Conservation (phyloP, 345 rosid species). For the Brassica carinata region DNA sequence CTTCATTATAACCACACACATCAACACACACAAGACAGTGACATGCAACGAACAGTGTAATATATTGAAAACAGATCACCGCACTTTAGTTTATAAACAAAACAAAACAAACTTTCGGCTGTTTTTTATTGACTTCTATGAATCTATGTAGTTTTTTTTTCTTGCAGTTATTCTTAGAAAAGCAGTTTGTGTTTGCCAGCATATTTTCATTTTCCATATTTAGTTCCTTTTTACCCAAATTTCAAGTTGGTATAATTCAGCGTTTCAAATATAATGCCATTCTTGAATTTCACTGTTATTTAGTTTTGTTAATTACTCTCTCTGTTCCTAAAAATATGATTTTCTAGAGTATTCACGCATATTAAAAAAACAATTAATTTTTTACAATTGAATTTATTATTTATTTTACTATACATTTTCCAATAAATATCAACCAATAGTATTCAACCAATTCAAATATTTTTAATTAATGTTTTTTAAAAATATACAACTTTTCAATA, state of each 20-base stretch:
- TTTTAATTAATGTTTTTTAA: no score
- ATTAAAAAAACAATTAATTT: no score
- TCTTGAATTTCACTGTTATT: neutral
- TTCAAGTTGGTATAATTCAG: neutral
- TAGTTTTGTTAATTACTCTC: neutral
- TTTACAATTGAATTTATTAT: no score
- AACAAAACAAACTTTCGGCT: constrained; percentile 41
- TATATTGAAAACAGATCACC: constrained; percentile 17
- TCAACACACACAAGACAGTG: neutral
- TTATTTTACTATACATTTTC: no score
- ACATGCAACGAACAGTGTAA: constrained; percentile 5
- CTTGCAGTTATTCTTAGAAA: constrained; percentile 8
- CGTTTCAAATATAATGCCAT: neutral
- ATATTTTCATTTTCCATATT: neutral
- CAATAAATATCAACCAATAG: no score
- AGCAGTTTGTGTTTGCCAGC: neutral
- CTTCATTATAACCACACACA: neutral
- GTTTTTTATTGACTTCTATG: constrained; percentile 32
- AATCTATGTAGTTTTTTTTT: constrained; percentile 24
- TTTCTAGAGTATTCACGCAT: no score
- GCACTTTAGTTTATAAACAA: constrained; percentile 22
- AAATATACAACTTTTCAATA: no score
- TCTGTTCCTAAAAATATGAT: no score
- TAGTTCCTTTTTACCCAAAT: neutral
- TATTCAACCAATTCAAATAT: no score